These are phyloP conservation scores for Agaricus sinodeliciosus DNA, from an alignment of 768 basidiomycete species.

Conservation along the genomic window DNA sequence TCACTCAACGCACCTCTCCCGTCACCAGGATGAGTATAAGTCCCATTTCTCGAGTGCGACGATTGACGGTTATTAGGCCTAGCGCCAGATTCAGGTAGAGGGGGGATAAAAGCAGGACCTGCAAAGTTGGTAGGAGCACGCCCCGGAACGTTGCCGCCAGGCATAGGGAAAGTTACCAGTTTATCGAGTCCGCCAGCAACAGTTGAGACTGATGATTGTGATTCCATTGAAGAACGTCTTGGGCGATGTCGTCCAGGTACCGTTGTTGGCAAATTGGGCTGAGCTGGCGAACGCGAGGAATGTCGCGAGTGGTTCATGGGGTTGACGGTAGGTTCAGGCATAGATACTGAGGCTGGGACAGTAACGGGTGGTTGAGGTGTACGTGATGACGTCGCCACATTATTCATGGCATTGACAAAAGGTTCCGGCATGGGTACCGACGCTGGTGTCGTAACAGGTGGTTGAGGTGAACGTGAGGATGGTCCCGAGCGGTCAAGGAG, in stretches of 20 bases:
- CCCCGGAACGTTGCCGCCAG: not conserved
- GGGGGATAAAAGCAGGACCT: not conserved
- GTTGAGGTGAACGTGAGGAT: not conserved
- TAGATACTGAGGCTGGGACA: not conserved
- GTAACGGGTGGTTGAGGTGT: not conserved
- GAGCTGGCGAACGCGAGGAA: not conserved
- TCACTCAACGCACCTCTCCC: not conserved
- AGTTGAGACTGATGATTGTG: not conserved
- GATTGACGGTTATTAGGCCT: not conserved
- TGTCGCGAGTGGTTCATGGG: not conserved
- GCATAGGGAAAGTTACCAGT: not conserved
- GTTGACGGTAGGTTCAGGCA: not conserved
- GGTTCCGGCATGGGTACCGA: constrained; percentile 7
- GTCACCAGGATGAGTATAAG: not conserved
- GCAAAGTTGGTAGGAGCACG: not conserved
- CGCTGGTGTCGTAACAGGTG: not conserved
- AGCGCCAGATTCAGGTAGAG: not conserved
- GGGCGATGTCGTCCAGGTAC: not conserved
- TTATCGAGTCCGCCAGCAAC: constrained; percentile 1
- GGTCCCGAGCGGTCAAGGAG: too few species aligned
- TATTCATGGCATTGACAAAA: not conserved
- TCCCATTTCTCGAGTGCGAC: not conserved
- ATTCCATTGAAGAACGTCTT: constrained; percentile 1
- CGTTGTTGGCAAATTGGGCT: constrained; percentile 1
- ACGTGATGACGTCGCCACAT: not conserved